Conservation (phyloP, 1,284 basidiomycete genomes). For the Sporisorium sorghi region DNA sequence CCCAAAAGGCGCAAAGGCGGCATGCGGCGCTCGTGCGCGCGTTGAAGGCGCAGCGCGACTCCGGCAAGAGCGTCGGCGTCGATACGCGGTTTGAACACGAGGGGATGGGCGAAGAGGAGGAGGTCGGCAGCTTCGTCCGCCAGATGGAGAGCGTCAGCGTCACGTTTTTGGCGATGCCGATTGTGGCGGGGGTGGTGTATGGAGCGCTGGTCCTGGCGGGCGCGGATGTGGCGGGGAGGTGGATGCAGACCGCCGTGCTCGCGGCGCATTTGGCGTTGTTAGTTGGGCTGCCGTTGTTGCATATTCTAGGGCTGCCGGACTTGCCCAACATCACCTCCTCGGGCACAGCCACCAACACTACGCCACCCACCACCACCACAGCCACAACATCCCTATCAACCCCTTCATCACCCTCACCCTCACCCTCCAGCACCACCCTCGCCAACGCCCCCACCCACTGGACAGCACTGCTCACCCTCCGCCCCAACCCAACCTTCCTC, state of each 20-base stretch:
- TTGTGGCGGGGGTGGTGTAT: neutral
- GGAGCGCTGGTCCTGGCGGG: neutral
- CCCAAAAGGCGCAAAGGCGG: conserved; percentile 3
- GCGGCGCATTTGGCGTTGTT: conserved; percentile 20
- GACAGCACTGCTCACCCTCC: conserved; percentile 14
- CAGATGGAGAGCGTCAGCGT: conserved; percentile 26
- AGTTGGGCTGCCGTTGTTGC: conserved; percentile 8
- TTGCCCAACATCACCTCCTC: too few species aligned
- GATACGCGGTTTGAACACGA: conserved; percentile 5
- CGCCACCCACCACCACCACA: neutral
- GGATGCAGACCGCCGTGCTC: conserved; percentile 4
- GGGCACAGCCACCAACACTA: neutral
- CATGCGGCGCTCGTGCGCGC: neutral
- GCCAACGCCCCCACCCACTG: conserved; percentile 8
- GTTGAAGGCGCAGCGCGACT: conserved; percentile 1
- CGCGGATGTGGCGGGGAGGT: neutral
- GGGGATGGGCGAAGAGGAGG: neutral
- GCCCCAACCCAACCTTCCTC: conserved; percentile 23
- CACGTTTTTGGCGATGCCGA: conserved; percentile 14
- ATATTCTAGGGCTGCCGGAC: conserved; percentile 28
- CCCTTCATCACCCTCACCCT: too few species aligned
- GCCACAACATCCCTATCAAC: neutral
- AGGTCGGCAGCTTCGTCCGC: conserved; percentile 19
- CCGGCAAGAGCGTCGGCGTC: neutral
- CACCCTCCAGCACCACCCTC: neutral